Evolutionary conservation across 371 early-diverging fungal species (phyloP), one percentile per base, ranked within the genome.

Genomic region (Lichtheimia hyalospora): DNA sequence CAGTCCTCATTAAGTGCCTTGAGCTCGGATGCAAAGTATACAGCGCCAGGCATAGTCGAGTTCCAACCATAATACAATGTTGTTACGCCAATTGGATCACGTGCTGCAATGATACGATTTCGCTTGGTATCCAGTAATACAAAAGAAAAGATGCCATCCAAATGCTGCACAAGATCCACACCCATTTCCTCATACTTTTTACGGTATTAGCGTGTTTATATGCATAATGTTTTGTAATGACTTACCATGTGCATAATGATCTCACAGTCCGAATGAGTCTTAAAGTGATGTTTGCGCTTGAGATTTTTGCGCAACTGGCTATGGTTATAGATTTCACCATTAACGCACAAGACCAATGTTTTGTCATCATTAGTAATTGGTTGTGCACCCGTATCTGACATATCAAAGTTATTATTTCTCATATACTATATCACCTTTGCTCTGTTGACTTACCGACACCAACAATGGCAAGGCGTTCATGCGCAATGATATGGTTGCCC

Each of bases 301-400:
- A 97, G 86, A 24, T 84, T 76, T 67, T 89, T 87, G 77, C 96
- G 84, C 34, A 97, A 86, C 25, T 84, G 78, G 68, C 89, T 87
- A 81, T 97, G 95, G 90, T 97, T 97, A 84, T 97, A 97, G 75
- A 97, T 97, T 77, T 97, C 98, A 54, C 96, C 97, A 80, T 97
- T 97, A 67, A 96, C 97, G 42, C 89, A 78, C 50, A 97, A 85
- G 55, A 96, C 82, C 39, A 95, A 61, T 41, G 89, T 71, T 48
- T 87, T 92, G 65, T 95, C 96, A 21, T 83, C 88, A 76, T 90
- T 94, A 73, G 91, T 89, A 65, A 97, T 76, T 13, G 98, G 98
- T 76, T 97, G 98, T 48, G 96, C 96, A 56, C 98, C 98, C 62
- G 88, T 86, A 55, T 90, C 95, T 91, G 28, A 13, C 7, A 27